Percentiles rank a stretch among this genome's conserved stretches.
phyloP scores from a whole-genome alignment of 1,284 basidiomycete species.

The Coniophora puteana region DNA sequence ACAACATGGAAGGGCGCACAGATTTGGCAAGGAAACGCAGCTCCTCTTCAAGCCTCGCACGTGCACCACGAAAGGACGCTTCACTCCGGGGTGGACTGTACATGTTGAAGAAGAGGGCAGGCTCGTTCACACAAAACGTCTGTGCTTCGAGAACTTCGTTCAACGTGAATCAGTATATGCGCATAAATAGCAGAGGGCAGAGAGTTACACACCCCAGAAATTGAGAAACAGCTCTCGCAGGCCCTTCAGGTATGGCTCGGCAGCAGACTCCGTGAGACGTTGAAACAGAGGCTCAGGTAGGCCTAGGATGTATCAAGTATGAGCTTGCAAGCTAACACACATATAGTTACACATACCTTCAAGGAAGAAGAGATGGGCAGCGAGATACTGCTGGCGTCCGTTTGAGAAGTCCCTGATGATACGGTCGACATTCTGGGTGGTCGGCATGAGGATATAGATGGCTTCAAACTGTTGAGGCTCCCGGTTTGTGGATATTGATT shows the following conservation, averaged over 20 bases:
- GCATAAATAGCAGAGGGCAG: background rate
- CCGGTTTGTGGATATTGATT: conserved; percentile 69
- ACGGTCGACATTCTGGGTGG: conserved; percentile 89
- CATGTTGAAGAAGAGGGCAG: conserved; percentile 80
- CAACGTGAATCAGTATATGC: conserved; percentile 4
- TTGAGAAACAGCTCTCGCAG: conserved; percentile 87
- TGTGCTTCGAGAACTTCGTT: conserved; percentile 77
- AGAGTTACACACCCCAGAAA: conserved; percentile 70
- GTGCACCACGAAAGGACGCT: conserved; percentile 52
- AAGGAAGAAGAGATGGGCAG: conserved; percentile 92
- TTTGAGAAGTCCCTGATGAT: conserved; percentile 83
- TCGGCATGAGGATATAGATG: conserved; percentile 93
- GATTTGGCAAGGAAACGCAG: conserved; percentile 70
- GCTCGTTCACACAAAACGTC: conserved; percentile 74
- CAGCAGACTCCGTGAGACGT: conserved; percentile 66
- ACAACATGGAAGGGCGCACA: conserved; percentile 33
- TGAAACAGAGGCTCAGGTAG: conserved; percentile 75
- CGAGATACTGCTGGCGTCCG: conserved; percentile 74
- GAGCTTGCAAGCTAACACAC: conserved; percentile 5
- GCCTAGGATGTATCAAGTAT: no score
- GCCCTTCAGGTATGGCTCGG: conserved; percentile 65
- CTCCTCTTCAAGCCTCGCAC: conserved; percentile 79
- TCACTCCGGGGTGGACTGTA: conserved; percentile 80
- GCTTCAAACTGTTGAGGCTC: conserved; percentile 85
- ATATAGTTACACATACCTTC: conserved; percentile 56